phyloP scores from a whole-genome alignment of 257 asterid species.

The Plantago ovata region DNA sequence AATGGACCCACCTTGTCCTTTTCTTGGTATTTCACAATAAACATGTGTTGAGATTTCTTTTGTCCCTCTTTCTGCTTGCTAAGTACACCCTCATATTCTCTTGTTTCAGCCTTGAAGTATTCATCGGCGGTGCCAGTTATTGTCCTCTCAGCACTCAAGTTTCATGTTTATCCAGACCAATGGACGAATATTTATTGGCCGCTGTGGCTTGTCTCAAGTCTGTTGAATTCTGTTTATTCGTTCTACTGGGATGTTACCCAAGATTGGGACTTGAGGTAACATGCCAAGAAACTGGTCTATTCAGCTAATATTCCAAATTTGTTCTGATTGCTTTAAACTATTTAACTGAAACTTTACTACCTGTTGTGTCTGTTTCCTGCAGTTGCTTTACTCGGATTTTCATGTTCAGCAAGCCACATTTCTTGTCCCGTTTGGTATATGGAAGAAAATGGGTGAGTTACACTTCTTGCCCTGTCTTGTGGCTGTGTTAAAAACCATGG shows the following conservation, averaged over 20 bases:
- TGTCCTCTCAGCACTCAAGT: constrained; percentile 89
- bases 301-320: constrained; percentile 4
- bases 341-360: background rate
- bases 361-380: constrained; percentile 16
- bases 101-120: constrained; percentile 86
- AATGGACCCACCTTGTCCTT: no score
- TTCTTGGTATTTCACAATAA: no score
- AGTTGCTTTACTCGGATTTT: constrained; percentile 95
- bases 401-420: constrained; percentile 79
- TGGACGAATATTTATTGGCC: constrained; percentile 81
- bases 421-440: constrained; percentile 51
- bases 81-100: background rate
- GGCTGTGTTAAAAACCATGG: background rate
- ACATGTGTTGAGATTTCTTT: no score
- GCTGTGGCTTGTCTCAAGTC: constrained; percentile 86
- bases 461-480: constrained; percentile 11
- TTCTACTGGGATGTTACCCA: constrained; percentile 94
- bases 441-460: constrained; percentile 87
- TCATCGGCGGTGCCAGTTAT: constrained; percentile 97
- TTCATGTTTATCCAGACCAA: constrained; percentile 74
- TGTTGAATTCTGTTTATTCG: constrained; percentile 80
- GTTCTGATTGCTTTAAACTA: constrained; percentile 4
- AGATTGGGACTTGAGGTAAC: constrained; percentile 97
- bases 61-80: no score
- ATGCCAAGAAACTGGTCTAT: background rate